phyloP scores from a whole-genome alignment of 768 basidiomycete species.

The Suillus ampliporus region DNA sequence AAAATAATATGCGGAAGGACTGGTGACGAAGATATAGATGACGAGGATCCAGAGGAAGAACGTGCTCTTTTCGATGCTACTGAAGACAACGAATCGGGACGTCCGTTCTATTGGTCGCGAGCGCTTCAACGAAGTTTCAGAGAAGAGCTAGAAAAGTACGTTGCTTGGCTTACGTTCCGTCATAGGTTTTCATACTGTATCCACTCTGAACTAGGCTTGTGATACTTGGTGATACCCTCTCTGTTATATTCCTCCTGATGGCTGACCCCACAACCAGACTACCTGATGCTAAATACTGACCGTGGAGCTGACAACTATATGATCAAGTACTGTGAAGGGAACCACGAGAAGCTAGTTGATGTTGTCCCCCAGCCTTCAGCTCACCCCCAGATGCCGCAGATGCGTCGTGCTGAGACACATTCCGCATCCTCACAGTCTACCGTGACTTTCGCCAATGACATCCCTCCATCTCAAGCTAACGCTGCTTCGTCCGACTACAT shows the following conservation, averaged over 20 bases:
- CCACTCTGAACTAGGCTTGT: constrained; percentile 61
- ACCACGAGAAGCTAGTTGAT: constrained; percentile 81
- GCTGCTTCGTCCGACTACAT: constrained; percentile 48
- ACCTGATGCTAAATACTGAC: constrained; percentile 92
- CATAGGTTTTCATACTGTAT: constrained; percentile 16
- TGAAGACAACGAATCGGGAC: constrained; percentile 56
- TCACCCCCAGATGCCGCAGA: constrained; percentile 69
- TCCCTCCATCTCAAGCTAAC: constrained; percentile 42
- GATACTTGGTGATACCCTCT: constrained; percentile 62
- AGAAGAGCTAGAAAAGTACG: constrained; percentile 88
- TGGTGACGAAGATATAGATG: constrained; percentile 77
- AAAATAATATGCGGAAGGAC: constrained; percentile 88
- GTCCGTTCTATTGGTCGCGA: constrained; percentile 85
- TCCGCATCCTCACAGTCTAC: constrained; percentile 44
- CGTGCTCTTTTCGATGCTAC: constrained; percentile 69
- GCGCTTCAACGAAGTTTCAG: constrained; percentile 81
- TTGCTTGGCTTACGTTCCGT: constrained; percentile 11
- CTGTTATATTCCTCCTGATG: not conserved
- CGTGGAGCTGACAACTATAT: constrained; percentile 88
- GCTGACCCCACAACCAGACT: constrained; percentile 54
- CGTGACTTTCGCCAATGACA: constrained; percentile 45
- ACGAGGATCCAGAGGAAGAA: constrained; percentile 76
- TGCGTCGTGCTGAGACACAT: constrained; percentile 56
- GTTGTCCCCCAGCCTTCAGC: constrained; percentile 77
- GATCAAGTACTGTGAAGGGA: constrained; percentile 88